Evolutionary conservation across 169 alveolate genomes (phyloP), one percentile per base, ranked within the genome.

Genomic region (Cryptosporidium sp.): DNA sequence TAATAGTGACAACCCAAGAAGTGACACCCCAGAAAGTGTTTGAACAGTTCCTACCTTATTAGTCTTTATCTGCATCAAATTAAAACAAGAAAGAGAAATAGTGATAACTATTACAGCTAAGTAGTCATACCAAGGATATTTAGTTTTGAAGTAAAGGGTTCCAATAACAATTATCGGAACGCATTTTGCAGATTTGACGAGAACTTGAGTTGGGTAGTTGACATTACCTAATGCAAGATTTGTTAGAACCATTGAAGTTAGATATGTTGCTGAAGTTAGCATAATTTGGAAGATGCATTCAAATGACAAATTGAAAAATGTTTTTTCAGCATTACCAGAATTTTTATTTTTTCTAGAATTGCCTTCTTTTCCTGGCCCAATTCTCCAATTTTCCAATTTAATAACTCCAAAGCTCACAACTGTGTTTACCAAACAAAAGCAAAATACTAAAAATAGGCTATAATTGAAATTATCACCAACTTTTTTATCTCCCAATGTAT

Each of bases 151-250:
- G 60, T 95, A 86, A 14, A 94, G 48, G 65, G 93, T 91, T 16
- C 97, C 97, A n/a, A 97, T 96, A 21, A 94, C 95, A 48, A 96
- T 94, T 29, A 96, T 94, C 18, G 97, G 98, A n/a, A 96, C 97
- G 96, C 95, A 95, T 75, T 96, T 96, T 23, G 97, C 97, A 26
- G 96, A 92, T 48, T 96, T 96, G 52, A 96, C 96, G 8, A 96
- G 93, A 21, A 96, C 97, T 70, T 96, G 98, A 14, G 98, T 96
- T 44, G 98, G 98, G 70, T 94, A 94, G 65, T 94, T 96, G 35
- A 96, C 96, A 60, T 93, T 95, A 5, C 94, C 93, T 52, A 96
- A 84, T 18, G 98, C 95, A 70, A 91, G 91, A 87, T 93, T 95
- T 23, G 97, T 91, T 10, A 95, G 93, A 60, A 94, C 85, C 96